Evolutionary conservation across 2,329 filamentous ascomycete species (phyloP), one percentile per base, ranked within the genome.

Genomic region (Calonectria pseudoturangicola): DNA sequence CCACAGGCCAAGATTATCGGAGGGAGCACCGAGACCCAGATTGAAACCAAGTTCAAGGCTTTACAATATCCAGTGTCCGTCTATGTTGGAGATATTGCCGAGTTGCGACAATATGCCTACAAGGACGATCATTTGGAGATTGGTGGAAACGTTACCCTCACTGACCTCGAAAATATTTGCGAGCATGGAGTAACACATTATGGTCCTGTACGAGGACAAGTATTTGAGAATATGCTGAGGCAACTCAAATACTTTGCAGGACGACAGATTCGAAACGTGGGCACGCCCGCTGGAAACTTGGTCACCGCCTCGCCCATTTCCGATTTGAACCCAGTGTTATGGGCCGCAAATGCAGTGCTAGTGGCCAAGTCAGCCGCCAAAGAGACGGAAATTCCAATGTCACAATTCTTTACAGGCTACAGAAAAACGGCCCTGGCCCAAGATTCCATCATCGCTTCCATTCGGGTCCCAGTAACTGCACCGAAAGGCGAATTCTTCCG

Each of bases 41-140:
- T 99, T 73, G 97, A 99, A 85, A 94, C 97, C 86, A 98, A 98
- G 85, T 98, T 99, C 90, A 98, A 98, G 86, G 95, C 93, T 1
- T 91, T 98, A 88, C 91, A 95, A 79, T 98, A 98, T 82, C 93
- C 93, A 4, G 92, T 94, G 1, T 98, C 96, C 0, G 94, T 99
- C 0, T 98, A 93, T 77, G 94, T 98, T 12, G 96, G 96, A 13
- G 97, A 99, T 80, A 98, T 99, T 71, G 88, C 94, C 0, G 97
- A 98, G 84, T 86, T 99, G 71, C 90, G 95, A 15, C 93, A 96
- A 76, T 98, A 95, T 81, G 88, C 87, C 4, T 93, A 98, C 82
- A 89, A 93, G 50, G 92, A 96, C 5, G 92, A 97, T 71, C 89
- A 95, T 77, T 85, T 98, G n/a, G 95, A 98, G 80, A 92, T 99